Conservation (phyloP, 2,329 filamentous ascomycete species). For the Cladosporium oxysporum region DNA sequence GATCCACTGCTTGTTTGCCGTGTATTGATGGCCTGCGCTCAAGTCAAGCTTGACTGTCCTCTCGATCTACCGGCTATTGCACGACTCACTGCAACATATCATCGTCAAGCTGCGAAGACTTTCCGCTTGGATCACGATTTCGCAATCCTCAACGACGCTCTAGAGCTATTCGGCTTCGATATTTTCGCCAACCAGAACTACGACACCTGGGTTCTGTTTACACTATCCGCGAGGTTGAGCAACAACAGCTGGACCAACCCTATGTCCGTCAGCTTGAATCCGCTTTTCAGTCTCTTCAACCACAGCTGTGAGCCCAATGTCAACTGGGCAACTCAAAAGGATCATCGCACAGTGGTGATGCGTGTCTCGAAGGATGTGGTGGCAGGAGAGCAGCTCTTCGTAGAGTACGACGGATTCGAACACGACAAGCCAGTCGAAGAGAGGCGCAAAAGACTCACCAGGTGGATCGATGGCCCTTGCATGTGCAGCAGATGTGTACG, state of each 20-base stretch:
- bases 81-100: conserved; percentile 33
- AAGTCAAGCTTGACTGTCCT: conserved; percentile 26
- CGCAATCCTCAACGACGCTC: conserved; percentile 67
- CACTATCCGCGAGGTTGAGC: conserved; percentile 84
- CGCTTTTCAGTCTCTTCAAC: conserved; percentile 92
- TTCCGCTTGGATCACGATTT: conserved; percentile 75
- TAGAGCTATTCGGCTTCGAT: conserved; percentile 79
- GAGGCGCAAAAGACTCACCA: conserved; percentile 25
- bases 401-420: conserved; percentile 33
- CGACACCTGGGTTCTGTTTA: conserved; percentile 83
- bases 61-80: conserved; percentile 32
- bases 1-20: conserved; percentile 27
- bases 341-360: conserved; percentile 28
- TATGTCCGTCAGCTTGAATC: conserved; percentile 59
- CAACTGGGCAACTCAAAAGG: conserved; percentile 59
- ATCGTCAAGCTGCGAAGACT: conserved; percentile 31
- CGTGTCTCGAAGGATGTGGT: conserved; percentile 20
- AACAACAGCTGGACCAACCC: conserved; percentile 74
- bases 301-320: conserved; percentile 94
- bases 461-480: conserved; percentile 34
- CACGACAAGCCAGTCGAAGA: conserved; percentile 22
- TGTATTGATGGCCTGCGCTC: conserved; percentile 26
- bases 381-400: conserved; percentile 34
- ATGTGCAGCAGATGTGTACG: conserved; percentile 31
- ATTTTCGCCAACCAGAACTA: conserved; percentile 63